Base-by-base conservation (phyloP, 129 eudicot species). In the Escallonia herrerae region DNA sequence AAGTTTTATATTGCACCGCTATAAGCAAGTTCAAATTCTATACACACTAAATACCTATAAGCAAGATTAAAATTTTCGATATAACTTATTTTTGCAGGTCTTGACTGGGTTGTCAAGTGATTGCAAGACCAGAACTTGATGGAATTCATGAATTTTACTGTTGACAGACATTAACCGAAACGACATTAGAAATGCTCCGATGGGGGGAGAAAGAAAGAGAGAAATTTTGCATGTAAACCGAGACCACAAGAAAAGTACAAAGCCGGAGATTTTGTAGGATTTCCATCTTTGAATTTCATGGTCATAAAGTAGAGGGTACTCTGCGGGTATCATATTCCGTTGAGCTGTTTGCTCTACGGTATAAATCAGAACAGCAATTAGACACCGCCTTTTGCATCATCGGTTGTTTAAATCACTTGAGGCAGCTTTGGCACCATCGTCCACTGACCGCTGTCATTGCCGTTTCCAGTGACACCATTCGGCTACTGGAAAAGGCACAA, bases 91-190 rank as follows among this genome's bases (percentile, higher is more conserved):
- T 38, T 59, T 67, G 60, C 87, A 86, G 97, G 72, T 90, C 97
- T 33, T 86, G 91, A 39, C 77, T 90, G 14, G 95, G 97, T 62
- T 90, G 95, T 75, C 91, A 90, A 74, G 76, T 86, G 40, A 73
- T 83, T 67, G 95, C 97, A 4, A 74, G 63, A 72, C 91, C 95
- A 14, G 97, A 86, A 70, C 83, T 90, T 63, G 95, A 90, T 69
- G 97, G 97, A 51, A 77, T 90, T 68, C 83, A 88, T 46, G 75
- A 90, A 90, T 46, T 81, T 86, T 60, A 90, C 91, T 43, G 91
- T 90, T 75, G 97, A 90, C 70, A 95, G 97, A 9, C 81, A 52
- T 70, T 86, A 86, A 64, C 97, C 97, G 62, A 90, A 90, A 64
- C 95, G 89, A 10, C 97, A 83, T 49, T 90, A 75, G 68, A 43